These are phyloP conservation scores for Candida andamanensis DNA, from an alignment of 805 yeast species.

Conservation along the genomic window DNA sequence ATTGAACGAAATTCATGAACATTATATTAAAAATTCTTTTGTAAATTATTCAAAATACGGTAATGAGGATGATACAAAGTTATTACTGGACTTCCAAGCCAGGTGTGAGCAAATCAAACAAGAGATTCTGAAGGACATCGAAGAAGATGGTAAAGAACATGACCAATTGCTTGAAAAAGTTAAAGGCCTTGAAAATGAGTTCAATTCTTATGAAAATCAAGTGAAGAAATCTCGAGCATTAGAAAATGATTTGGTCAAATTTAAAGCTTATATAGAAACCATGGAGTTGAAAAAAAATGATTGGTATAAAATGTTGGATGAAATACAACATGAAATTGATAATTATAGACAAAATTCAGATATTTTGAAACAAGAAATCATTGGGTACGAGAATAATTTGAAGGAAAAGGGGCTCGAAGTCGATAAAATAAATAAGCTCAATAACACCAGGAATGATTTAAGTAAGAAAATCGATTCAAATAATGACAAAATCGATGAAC, in stretches of 20 bases:
- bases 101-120: constrained; percentile 51
- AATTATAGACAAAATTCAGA: constrained; percentile 39
- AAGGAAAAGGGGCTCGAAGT: constrained; percentile 54
- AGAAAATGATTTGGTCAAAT: constrained; percentile 65
- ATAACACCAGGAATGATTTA: constrained; percentile 55
- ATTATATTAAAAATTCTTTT: constrained; percentile 64
- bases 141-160: constrained; percentile 32
- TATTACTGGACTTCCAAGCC: constrained; percentile 48
- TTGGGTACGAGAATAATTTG: constrained; percentile 40
- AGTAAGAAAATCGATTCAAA: constrained; percentile 47
- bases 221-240: constrained; percentile 57
- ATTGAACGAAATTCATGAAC: constrained; percentile 48
- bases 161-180: constrained; percentile 40
- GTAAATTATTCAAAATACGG: constrained; percentile 48
- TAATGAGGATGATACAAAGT: constrained; percentile 53
- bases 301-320: constrained; percentile 59
- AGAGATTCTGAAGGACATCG: constrained; percentile 45
- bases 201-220: constrained; percentile 49
- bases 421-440: constrained; percentile 57
- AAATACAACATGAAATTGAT: constrained; percentile 50
- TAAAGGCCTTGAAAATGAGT: constrained; percentile 45
- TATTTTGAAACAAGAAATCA: constrained; percentile 36
- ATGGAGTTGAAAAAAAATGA: constrained; percentile 60
- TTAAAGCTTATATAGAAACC: constrained; percentile 63
- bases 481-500: constrained; percentile 40